Base-by-base conservation (phyloP, 768 basidiomycete species). In the Sarcodon sp. region DNA sequence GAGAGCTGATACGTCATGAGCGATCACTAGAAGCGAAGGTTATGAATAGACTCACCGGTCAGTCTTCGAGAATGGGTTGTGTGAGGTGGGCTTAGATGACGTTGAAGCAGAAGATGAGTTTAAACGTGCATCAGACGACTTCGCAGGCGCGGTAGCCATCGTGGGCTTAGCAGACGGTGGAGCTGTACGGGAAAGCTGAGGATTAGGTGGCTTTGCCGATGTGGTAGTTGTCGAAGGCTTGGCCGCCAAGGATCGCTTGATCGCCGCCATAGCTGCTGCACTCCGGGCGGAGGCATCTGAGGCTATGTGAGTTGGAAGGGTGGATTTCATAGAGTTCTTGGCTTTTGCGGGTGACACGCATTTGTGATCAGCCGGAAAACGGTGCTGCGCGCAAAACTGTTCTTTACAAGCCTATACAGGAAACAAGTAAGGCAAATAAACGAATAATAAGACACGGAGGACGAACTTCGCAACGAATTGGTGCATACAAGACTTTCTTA, bases 361-460 rank as follows among this genome's bases (percentile, higher is more conserved):
- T 46, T 50, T 68, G 52, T 92, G 88, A 54, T 85, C 80, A 37
- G 68, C 67, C 7, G 87, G 81, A 62, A 87, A 87, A 39, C 89
- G 83, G 58, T 92, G 88, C 27, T 76, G 65, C 0, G 84, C 72
- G 59, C 88, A 92, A 59, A 79, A 91, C 53, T 82, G 79, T 51
- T 76, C 65, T 39, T 63, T 70, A 62, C 88, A 91, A 60, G 72
- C 72, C 88, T 91, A 50, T 0, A 48, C 1, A 1, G 10, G 43
- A 49, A 43, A 49, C 41, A 6, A 46, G 12, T 45, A 15, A 16
- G 4, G 5, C 47, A 32, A 21, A 48, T 12, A n/a, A 44, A 50
- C 33, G n/a, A 38, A 46, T 8, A 50, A 44, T 33, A 18, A 27
- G 11, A 39, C 15, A 13, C 39, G 7, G 18, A 43, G 9, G 1